phyloP scores from a whole-genome alignment of 768 basidiomycete genomes.

The Boletus sp. region DNA sequence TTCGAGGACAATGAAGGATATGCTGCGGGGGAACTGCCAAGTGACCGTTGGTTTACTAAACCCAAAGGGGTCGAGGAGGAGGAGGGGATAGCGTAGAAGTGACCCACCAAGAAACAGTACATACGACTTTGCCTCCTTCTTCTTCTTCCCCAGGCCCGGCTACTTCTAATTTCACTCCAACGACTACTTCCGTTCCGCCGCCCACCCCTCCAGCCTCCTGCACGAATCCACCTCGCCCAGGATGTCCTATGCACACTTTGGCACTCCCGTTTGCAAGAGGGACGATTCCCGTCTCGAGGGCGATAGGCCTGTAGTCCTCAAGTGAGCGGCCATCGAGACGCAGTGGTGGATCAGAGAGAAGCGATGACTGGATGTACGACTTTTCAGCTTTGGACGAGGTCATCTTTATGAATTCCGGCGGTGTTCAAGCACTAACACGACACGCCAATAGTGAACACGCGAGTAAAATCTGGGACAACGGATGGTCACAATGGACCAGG shows the following conservation, averaged over 20 bases:
- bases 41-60: conserved; percentile 27
- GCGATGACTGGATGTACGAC: conserved; percentile 67
- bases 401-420: conserved; percentile 7
- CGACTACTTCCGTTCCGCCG: conserved; percentile 74
- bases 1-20: conserved; percentile 64
- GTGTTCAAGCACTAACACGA: neutral
- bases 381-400: conserved; percentile 72
- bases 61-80: neutral
- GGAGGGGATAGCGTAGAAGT: neutral
- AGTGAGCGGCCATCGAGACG: conserved; percentile 75
- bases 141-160: conserved; percentile 48
- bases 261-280: conserved; percentile 87
- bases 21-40: conserved; percentile 69
- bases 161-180: conserved; percentile 78
- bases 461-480: neutral
- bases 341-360: conserved; percentile 55
- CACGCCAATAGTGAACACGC: neutral
- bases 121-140: conserved; percentile 60
- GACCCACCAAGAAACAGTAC: conserved; percentile 74
- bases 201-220: conserved; percentile 74
- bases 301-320: conserved; percentile 62
- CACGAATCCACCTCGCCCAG: conserved; percentile 66
- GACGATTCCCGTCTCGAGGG: conserved; percentile 73
- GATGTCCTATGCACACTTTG: conserved; percentile 63
- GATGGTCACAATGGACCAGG: too few relatives aligned